Evolutionary conservation across 2,329 filamentous ascomycete genomes (phyloP).

Genomic region (Phialemonium atrogriseum): DNA sequence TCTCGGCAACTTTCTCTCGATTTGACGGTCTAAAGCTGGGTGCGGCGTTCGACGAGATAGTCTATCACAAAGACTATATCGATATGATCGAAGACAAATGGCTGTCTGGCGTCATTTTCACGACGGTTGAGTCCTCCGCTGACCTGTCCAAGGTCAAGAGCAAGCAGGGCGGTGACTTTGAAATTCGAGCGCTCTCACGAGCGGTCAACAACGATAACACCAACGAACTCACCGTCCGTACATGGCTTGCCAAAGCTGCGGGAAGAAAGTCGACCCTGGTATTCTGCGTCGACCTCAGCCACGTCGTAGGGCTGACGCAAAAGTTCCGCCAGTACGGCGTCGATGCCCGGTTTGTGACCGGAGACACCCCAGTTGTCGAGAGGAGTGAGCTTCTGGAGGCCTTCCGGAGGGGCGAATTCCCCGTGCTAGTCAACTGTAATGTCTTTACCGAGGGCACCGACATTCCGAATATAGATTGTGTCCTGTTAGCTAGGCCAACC

Average conservation of each 20-base stretch:
- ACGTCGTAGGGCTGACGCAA: conserved; percentile 66
- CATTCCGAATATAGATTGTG: conserved; percentile 93
- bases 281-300: conserved; percentile 86
- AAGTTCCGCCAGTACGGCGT: conserved; percentile 71
- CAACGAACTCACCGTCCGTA: conserved; percentile 77
- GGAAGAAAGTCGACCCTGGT: conserved; percentile 77
- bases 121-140: conserved; percentile 76
- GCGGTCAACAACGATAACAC: conserved; percentile 74
- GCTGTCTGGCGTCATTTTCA: conserved; percentile 88
- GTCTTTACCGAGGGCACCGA: conserved; percentile 97
- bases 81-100: conserved; percentile 78
- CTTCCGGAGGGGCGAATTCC: conserved; percentile 70
- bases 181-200: conserved; percentile 64
- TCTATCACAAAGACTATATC: conserved; percentile 75
- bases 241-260: conserved; percentile 72
- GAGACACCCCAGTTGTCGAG: conserved; percentile 62
- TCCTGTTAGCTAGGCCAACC: conserved; percentile 80
- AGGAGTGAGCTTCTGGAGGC: conserved; percentile 63
- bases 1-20: conserved; percentile 67
- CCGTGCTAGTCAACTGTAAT: conserved; percentile 87
- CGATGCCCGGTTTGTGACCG: conserved; percentile 81
- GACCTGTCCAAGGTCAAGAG: conserved; percentile 66
- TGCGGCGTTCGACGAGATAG: conserved; percentile 84
- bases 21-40: conserved; percentile 80
- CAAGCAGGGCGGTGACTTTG: conserved; percentile 68